Percentiles rank a stretch among this genome's conserved stretches.
Conservation (phyloP, 257 asterid genomes). For the Penstemon eatonii region DNA sequence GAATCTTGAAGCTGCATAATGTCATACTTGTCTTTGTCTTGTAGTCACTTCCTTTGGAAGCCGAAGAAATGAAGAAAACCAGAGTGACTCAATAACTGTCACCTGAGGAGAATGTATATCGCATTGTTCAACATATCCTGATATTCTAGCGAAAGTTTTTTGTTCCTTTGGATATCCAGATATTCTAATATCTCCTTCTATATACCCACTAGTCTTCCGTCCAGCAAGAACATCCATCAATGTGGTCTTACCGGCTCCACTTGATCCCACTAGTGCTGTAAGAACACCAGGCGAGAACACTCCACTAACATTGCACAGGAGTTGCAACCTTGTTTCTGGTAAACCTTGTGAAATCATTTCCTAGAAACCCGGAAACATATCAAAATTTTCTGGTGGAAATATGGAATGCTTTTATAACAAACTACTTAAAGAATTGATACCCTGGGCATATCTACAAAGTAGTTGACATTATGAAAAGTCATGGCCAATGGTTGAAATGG, state of each 20-base stretch:
- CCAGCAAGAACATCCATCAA: constrained; percentile 96
- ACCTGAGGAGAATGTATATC: constrained; percentile 97
- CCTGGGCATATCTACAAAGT: constrained; percentile 92
- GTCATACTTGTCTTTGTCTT: constrained; percentile 63
- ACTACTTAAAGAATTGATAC: constrained; percentile 36
- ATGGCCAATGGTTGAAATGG: constrained; percentile 85
- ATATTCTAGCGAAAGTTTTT: constrained; percentile 71
- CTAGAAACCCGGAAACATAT: constrained; percentile 33
- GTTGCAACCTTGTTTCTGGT: constrained; percentile 69
- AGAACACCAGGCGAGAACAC: constrained; percentile 87
- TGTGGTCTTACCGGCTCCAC: constrained; percentile 98
- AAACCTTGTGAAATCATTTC: constrained; percentile 78
- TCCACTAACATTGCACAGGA: constrained; percentile 74
- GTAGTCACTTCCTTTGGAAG: constrained; percentile 74
- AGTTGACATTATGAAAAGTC: constrained; percentile 81
- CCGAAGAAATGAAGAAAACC: constrained; percentile 75
- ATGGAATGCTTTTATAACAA: constrained; percentile 12
- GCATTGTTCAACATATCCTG: constrained; percentile 92
- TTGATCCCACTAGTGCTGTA: constrained; percentile 84
- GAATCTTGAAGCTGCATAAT: constrained; percentile 15
- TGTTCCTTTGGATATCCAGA: constrained; percentile 85
- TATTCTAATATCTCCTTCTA: constrained; percentile 80
- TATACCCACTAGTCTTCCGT: constrained; percentile 82
- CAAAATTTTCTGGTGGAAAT: constrained; percentile 15
- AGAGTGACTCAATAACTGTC: constrained; percentile 77